These are phyloP conservation scores for Limonium bicolor DNA, from an alignment of 148 eudicot species.

Conservation along the genomic window DNA sequence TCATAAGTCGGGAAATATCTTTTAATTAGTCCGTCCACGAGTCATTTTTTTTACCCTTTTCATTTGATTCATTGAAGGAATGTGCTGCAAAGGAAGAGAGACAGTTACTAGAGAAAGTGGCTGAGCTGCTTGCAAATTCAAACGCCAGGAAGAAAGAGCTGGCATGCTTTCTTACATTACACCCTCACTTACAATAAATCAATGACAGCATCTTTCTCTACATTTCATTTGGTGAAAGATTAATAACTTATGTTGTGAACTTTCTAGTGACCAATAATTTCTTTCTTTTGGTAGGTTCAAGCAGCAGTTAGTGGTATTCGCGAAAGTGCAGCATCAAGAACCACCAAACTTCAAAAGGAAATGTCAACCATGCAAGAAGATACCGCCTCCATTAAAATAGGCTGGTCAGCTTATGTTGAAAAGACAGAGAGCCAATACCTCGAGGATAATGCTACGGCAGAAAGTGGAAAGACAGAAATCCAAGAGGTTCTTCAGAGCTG, in stretches of 20 bases:
- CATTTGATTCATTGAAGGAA: slow-evolving; percentile 28
- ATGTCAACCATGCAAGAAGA: slow-evolving; percentile 76
- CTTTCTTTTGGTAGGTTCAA: slow-evolving; percentile 39
- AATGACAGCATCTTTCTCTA: not conserved
- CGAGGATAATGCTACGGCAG: slow-evolving; percentile 71
- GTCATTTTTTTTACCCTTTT: slow-evolving; percentile 1
- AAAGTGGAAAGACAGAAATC: slow-evolving; percentile 63
- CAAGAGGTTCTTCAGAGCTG: slow-evolving; percentile 65
- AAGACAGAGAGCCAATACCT: slow-evolving; percentile 62
- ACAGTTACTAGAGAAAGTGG: slow-evolving; percentile 75
- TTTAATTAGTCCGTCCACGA: slow-evolving; percentile 1
- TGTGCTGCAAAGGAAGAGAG: slow-evolving; percentile 87
- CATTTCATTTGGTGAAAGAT: not conserved
- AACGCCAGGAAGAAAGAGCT: slow-evolving; percentile 84
- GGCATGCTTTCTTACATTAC: slow-evolving; percentile 24
- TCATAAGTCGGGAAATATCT: too few relatives aligned
- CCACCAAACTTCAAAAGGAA: slow-evolving; percentile 61
- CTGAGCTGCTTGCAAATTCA: slow-evolving; percentile 86
- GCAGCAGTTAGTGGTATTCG: slow-evolving; percentile 60
- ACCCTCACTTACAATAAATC: not conserved
- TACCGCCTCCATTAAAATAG: slow-evolving; percentile 43
- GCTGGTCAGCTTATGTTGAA: slow-evolving; percentile 55
- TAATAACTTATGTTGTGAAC: not conserved
- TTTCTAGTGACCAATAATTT: not conserved
- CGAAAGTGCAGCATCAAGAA: slow-evolving; percentile 59